These are phyloP conservation scores for Starmerella stigmatis DNA, from an alignment of 805 yeast species.

Conservation along the genomic window DNA sequence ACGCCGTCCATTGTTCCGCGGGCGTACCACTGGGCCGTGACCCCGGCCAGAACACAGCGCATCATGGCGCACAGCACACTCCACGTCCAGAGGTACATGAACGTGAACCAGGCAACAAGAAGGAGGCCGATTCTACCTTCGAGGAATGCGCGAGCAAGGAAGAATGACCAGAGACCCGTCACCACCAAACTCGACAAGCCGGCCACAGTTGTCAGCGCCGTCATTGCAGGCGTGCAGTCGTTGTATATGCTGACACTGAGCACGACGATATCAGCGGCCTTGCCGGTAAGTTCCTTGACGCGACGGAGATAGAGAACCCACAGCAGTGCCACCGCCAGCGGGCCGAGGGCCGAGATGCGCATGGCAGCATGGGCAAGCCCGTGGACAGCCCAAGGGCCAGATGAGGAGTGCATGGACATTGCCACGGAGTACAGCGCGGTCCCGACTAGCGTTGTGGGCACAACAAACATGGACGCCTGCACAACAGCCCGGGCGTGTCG, in stretches of 20 bases:
- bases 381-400: conserved; percentile 15
- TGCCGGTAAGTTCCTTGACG: conserved; percentile 17
- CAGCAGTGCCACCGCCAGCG: conserved; percentile 18
- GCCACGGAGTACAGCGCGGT: conserved; percentile 13
- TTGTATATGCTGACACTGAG: conserved; percentile 31
- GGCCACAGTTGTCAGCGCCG: conserved; percentile 27
- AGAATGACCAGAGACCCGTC: conserved; percentile 32
- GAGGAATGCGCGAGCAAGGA: conserved; percentile 29
- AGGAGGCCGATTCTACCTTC: conserved; percentile 24
- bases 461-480: conserved; percentile 19
- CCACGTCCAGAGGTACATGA: conserved; percentile 37
- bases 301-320: conserved; percentile 23
- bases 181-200: conserved; percentile 27
- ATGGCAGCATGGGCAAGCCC: conserved; percentile 21
- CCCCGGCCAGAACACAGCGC: conserved; percentile 30
- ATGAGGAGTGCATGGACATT: conserved; percentile 18
- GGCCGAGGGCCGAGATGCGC: conserved; percentile 20
- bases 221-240: conserved; percentile 27
- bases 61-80: conserved; percentile 33
- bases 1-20: conserved; percentile 23
- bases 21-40: conserved; percentile 35
- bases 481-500: conserved; percentile 20
- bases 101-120: conserved; percentile 26
- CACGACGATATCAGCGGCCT: conserved; percentile 29
- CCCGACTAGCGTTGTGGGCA: conserved; percentile 16